A percentile compares a stretch with the other conserved stretches of the same genome.
phyloP scores from a whole-genome alignment of 768 basidiomycete species.

The Calocybe indica region DNA sequence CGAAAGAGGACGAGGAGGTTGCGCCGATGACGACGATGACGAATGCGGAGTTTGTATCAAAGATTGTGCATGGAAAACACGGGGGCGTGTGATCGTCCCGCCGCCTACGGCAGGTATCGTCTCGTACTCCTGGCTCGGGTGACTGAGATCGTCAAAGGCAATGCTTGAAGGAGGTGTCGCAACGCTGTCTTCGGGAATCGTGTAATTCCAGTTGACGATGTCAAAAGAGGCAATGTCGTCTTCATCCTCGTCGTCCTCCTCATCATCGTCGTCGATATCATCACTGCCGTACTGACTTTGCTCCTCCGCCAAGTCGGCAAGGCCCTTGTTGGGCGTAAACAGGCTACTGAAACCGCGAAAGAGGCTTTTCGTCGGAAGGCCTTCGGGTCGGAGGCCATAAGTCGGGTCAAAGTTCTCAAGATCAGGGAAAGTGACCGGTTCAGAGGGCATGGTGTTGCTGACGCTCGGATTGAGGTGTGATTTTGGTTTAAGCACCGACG shows the following conservation, averaged over 20 bases:
- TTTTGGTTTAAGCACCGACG: constrained; percentile 15
- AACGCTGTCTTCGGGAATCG: constrained; percentile 32
- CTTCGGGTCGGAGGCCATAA: constrained; percentile 91
- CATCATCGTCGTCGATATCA: constrained; percentile 31
- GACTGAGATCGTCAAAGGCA: constrained; percentile 29
- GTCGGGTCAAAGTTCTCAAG: constrained; percentile 94
- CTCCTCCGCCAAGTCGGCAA: constrained; percentile 80
- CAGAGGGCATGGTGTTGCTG: constrained; percentile 17
- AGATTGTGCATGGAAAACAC: constrained; percentile 82
- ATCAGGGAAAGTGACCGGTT: constrained; percentile 27
- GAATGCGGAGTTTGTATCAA: constrained; percentile 46
- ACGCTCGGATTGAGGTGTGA: constrained; percentile 10
- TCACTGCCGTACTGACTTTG: constrained; percentile 33
- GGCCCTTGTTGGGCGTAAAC: constrained; percentile 60
- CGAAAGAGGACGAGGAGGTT: constrained; percentile 12
- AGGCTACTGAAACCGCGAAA: constrained; percentile 76
- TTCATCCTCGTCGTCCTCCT: constrained; percentile 27
- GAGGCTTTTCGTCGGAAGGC: constrained; percentile 76
- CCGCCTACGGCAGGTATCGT: constrained; percentile 89
- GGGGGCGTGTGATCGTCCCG: constrained; percentile 78
- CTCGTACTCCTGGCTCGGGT: constrained; percentile 60
- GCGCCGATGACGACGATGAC: constrained; percentile 11
- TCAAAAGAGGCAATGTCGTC: constrained; percentile 40
- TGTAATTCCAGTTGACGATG: constrained; percentile 66
- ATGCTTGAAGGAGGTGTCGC: constrained; percentile 36